A percentile compares a stretch with the other conserved stretches of the same genome.
Conservation (phyloP, 306 rosid species). For the Prunus mira region DNA sequence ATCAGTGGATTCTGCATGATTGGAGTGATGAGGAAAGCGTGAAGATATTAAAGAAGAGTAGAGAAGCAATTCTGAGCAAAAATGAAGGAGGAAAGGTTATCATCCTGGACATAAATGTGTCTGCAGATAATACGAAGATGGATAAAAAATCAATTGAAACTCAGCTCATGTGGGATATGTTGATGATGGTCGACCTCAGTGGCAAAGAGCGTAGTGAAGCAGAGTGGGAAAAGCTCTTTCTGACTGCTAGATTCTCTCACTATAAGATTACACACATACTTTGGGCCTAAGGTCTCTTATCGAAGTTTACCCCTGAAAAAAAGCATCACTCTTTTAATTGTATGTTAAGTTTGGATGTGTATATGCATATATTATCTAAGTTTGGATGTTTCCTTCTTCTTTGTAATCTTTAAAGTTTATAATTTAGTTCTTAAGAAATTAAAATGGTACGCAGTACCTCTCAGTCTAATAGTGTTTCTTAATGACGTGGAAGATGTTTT, state of each 20-base stretch:
- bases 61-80: constrained; percentile 22
- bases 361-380: no score
- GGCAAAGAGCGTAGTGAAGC: constrained; percentile 22
- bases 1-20: constrained; percentile 33
- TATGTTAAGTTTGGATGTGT: no score
- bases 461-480: no score
- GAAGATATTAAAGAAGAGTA: constrained; percentile 20
- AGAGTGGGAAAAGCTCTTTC: constrained; percentile 18
- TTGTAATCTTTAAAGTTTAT: no score
- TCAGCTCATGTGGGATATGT: constrained; percentile 23
- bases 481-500: no score
- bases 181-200: constrained; percentile 18
- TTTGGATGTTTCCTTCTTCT: no score
- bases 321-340: neutral
- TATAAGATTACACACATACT: constrained; percentile 12
- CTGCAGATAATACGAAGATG: neutral
- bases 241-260: constrained; percentile 16
- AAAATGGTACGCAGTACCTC: no score
- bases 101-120: constrained; percentile 11
- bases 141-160: constrained; percentile 7
- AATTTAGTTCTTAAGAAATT: no score
- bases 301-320: constrained; percentile 20
- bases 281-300: constrained; percentile 23
- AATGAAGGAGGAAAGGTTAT: constrained; percentile 30
- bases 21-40: constrained; percentile 34